phyloP scores from a whole-genome alignment of 805 yeast species.

The Barnettozyma californica region DNA sequence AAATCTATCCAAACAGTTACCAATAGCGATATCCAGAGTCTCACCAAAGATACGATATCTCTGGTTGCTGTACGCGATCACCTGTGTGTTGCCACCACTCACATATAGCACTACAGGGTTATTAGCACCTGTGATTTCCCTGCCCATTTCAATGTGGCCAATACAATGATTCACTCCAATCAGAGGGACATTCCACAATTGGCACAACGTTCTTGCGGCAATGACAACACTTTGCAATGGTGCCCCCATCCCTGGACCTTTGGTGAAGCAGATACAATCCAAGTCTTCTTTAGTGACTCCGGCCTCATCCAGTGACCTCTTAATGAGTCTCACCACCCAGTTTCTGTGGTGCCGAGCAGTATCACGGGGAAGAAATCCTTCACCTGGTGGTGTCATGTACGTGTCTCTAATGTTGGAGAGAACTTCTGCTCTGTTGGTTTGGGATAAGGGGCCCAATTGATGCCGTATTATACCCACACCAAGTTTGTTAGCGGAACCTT shows the following conservation, averaged over 20 bases:
- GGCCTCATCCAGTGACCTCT: conserved; percentile 60
- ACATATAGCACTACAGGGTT: conserved; percentile 97
- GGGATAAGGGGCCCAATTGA: conserved; percentile 49
- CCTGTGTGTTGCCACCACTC: conserved; percentile 98
- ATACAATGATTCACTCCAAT: conserved; percentile 97
- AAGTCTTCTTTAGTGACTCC: conserved; percentile 42
- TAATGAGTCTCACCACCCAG: conserved; percentile 82
- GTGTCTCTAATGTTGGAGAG: conserved; percentile 93
- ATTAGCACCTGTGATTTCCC: conserved; percentile 96
- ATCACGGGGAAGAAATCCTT: conserved; percentile 94
- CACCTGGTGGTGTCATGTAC: conserved; percentile 95
- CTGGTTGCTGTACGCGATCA: conserved; percentile 92
- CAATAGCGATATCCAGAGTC: conserved; percentile 95
- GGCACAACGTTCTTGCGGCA: conserved; percentile 82
- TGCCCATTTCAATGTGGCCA: conserved; percentile 98
- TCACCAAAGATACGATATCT: conserved; percentile 98
- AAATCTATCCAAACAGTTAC: conserved; percentile 93
- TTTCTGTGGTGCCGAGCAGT: conserved; percentile 95
- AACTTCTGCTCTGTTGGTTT: conserved; percentile 62
- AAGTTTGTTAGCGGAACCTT: conserved; percentile 94
- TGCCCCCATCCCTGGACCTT: conserved; percentile 99
- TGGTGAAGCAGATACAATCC: conserved; percentile 88
- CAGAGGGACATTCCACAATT: conserved; percentile 76
- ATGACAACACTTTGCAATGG: conserved; percentile 90
- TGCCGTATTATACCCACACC: conserved; percentile 93